Percentiles rank a stretch among this genome's conserved stretches.
phyloP scores from a whole-genome alignment of 202 grass and related monocot species.

The Schoenoplectus tabernaemontani region DNA sequence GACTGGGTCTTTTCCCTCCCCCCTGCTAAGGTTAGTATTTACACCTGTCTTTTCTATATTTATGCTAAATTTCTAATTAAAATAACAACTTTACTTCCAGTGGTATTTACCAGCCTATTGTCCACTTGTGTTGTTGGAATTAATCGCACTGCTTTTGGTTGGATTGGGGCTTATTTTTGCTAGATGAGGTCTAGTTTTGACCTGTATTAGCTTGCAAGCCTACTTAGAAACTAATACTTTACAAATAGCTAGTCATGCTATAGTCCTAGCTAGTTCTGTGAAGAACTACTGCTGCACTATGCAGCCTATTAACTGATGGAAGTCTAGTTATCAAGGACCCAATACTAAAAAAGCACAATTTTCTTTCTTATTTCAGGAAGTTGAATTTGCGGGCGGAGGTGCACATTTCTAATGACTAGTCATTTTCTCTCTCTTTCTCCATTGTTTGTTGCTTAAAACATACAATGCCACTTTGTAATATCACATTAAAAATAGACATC shows the following conservation, averaged over 20 bases:
- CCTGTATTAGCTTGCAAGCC: not conserved
- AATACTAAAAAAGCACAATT: not conserved
- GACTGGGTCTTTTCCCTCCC: constrained; percentile 90
- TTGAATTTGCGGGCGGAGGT: constrained; percentile 85
- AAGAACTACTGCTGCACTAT: not conserved
- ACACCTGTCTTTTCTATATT: not conserved
- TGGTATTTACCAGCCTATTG: not conserved
- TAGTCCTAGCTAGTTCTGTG: not conserved
- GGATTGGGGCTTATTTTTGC: not conserved
- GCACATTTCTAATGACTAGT: constrained; percentile 31
- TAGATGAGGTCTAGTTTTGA: not conserved
- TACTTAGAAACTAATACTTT: not conserved
- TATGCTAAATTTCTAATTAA: constrained; percentile 1
- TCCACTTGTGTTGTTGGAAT: not conserved
- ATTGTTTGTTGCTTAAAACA: constrained; percentile 13
- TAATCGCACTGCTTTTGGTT: not conserved
- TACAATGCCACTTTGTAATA: constrained; percentile 23
- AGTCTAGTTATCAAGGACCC: not conserved
- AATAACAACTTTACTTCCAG: not conserved
- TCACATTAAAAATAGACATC: constrained; percentile 23
- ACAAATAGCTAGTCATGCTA: not conserved
- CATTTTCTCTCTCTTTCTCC: not conserved
- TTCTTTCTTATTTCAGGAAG: constrained; percentile 47
- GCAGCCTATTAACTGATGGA: not conserved
- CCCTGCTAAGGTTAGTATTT: constrained; percentile 35